Conservation (phyloP, 2,329 filamentous ascomycete species). For the Boeremia exigua region DNA sequence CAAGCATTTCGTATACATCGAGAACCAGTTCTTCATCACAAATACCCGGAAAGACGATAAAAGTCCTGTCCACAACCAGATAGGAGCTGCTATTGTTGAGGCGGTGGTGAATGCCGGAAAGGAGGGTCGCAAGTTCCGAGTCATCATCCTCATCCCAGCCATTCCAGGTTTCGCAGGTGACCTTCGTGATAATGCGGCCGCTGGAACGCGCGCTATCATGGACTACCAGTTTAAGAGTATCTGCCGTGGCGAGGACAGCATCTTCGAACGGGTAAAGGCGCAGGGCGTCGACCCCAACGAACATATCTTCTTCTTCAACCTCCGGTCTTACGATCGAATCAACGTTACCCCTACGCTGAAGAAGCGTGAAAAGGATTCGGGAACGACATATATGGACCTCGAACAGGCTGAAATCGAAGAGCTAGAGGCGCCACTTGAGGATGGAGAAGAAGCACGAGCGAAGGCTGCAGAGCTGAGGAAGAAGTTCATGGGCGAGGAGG, state of each 20-base stretch:
- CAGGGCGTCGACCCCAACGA: slow-evolving; percentile 77
- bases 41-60: slow-evolving; percentile 85
- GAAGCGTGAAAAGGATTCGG: slow-evolving; percentile 79
- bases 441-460: slow-evolving; percentile 49
- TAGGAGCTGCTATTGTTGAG: slow-evolving; percentile 89
- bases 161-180: slow-evolving; percentile 96
- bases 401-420: slow-evolving; percentile 89
- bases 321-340: slow-evolving; percentile 89
- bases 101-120: slow-evolving; percentile 81
- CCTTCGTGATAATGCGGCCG: slow-evolving; percentile 79
- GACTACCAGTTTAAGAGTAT: slow-evolving; percentile 99
- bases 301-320: slow-evolving; percentile 92
- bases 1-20: slow-evolving; percentile 94
- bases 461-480: slow-evolving; percentile 54
- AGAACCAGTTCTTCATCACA: slow-evolving; percentile 94
- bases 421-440: slow-evolving; percentile 66
- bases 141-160: slow-evolving; percentile 89
- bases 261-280: slow-evolving; percentile 77
- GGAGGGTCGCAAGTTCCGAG: slow-evolving; percentile 83
- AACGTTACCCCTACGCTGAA: slow-evolving; percentile 79
- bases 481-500: slow-evolving; percentile 53
- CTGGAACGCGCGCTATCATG: slow-evolving; percentile 90
- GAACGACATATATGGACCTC: slow-evolving; percentile 82
- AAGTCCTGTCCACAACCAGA: slow-evolving; percentile 81
- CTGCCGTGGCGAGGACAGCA: slow-evolving; percentile 87